Evolutionary conservation across 2,329 filamentous ascomycete species (phyloP).

Genomic region (Colletotrichum tanaceti): DNA sequence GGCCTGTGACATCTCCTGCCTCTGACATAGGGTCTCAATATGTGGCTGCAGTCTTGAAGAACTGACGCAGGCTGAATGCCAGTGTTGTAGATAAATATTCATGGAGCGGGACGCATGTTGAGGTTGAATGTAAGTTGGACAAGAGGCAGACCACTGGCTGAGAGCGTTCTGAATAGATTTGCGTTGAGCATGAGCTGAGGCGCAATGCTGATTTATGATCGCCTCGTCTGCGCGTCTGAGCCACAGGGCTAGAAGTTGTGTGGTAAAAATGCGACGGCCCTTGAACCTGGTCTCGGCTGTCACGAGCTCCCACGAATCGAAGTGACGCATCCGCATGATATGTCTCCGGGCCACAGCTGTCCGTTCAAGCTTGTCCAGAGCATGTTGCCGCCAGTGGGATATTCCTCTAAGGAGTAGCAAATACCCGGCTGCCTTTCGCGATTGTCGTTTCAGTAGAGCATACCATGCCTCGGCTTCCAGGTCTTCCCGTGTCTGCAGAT

Average conservation of each 20-base stretch:
- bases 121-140: neutral
- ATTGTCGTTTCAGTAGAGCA: slow-evolving; percentile 14
- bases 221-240: slow-evolving; percentile 19
- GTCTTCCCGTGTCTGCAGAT: neutral
- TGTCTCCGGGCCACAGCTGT: slow-evolving; percentile 77
- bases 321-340: slow-evolving; percentile 68
- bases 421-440: slow-evolving; percentile 31
- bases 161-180: neutral
- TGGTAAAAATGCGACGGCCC: slow-evolving; percentile 27
- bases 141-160: slow-evolving; percentile 16
- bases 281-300: slow-evolving; percentile 32
- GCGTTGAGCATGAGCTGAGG: neutral
- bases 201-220: neutral
- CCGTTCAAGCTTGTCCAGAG: slow-evolving; percentile 72
- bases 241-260: slow-evolving; percentile 22
- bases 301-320: slow-evolving; percentile 43
- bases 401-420: slow-evolving; percentile 36
- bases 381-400: slow-evolving; percentile 70
- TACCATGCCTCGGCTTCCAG: slow-evolving; percentile 17
- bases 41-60: neutral
- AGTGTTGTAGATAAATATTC: slow-evolving; percentile 15
- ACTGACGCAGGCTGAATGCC: slow-evolving; percentile 2
- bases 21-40: neutral
- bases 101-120: neutral
- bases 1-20: neutral